phyloP scores from a whole-genome alignment of 176 grass and related monocot genomes.

The Themeda triandra region DNA sequence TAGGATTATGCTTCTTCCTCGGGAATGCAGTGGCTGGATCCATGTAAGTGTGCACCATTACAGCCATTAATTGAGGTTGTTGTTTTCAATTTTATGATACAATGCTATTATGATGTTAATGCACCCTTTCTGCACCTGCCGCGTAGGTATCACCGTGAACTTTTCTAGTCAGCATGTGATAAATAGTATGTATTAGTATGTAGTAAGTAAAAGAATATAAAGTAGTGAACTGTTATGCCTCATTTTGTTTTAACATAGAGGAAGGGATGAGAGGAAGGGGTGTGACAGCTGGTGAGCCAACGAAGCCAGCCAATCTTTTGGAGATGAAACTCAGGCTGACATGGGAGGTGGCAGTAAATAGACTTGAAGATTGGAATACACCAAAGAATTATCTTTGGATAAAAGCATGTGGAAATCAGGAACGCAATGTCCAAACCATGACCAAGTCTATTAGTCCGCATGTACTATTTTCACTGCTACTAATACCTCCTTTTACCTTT shows the following conservation, averaged over 20 bases:
- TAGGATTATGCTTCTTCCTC: conserved; percentile 98
- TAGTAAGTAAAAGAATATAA: not conserved
- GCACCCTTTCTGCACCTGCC: conserved; percentile 1
- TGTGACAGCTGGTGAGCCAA: not conserved
- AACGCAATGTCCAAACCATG: not conserved
- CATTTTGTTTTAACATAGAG: not conserved
- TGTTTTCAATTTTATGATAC: not conserved
- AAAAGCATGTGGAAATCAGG: not conserved
- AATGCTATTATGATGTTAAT: conserved; percentile 3
- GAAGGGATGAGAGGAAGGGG: not conserved
- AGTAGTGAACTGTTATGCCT: not conserved
- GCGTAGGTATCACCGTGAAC: not conserved
- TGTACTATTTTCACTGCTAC: not conserved
- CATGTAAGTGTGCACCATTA: conserved; percentile 60
- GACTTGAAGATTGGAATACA: not conserved
- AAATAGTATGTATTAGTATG: not conserved
- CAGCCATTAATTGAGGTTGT: conserved; percentile 6
- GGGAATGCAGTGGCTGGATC: conserved; percentile 98
- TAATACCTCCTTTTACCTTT: not conserved
- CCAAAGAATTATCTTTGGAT: not conserved
- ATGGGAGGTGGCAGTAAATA: not conserved
- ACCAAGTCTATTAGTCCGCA: not conserved
- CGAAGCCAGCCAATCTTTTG: not conserved
- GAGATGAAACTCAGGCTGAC: not conserved
- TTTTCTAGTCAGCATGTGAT: conserved; percentile 5